Evolutionary conservation across 805 yeast genomes (phyloP).

Genomic region (Yarrowia porcina): DNA sequence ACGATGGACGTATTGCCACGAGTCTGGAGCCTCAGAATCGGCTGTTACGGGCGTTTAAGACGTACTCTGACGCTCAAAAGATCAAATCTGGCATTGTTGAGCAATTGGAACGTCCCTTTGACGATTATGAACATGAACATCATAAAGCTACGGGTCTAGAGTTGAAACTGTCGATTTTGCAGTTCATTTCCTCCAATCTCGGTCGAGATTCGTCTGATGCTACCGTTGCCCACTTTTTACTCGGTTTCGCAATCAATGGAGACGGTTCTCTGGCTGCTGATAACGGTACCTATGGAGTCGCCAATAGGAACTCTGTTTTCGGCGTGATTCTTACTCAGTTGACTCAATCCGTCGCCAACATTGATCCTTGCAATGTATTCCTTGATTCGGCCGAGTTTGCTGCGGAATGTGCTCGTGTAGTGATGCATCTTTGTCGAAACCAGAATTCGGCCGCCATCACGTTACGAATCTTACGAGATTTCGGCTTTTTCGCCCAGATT

Average conservation of each 20-base stretch:
- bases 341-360: conserved; percentile 45
- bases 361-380: conserved; percentile 44
- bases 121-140: conserved; percentile 34
- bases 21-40: conserved; percentile 52
- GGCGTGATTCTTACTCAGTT: conserved; percentile 52
- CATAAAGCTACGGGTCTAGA: conserved; percentile 38
- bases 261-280: conserved; percentile 51
- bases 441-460: conserved; percentile 52
- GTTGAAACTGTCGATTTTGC: conserved; percentile 56
- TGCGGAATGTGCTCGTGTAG: conserved; percentile 55
- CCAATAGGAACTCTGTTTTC: conserved; percentile 55
- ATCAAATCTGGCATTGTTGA: conserved; percentile 69
- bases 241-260: conserved; percentile 64
- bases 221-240: conserved; percentile 66
- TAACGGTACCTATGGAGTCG: conserved; percentile 48
- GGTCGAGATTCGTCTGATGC: conserved; percentile 43
- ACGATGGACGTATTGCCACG: conserved; percentile 34
- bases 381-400: conserved; percentile 58
- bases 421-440: conserved; percentile 60
- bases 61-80: conserved; percentile 72
- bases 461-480: conserved; percentile 52
- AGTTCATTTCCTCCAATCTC: conserved; percentile 54
- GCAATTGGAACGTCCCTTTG: conserved; percentile 51
- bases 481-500: conserved; percentile 50
- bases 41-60: conserved; percentile 64